These are phyloP conservation scores for Nyssa sinensis DNA, from an alignment of 148 eudicot species.

Conservation along the genomic window DNA sequence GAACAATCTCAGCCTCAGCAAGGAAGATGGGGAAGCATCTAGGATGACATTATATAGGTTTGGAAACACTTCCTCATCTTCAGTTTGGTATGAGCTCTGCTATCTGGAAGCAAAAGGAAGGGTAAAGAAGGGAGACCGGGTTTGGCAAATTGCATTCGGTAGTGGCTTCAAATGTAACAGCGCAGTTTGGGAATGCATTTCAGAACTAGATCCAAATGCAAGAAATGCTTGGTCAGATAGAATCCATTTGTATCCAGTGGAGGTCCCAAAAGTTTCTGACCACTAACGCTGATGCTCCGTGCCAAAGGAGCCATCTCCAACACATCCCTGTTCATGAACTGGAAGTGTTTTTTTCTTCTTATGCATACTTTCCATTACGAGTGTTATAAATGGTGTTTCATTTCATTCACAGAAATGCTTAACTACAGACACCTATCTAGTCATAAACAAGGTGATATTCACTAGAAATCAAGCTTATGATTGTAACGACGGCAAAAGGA, in stretches of 20 bases:
- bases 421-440: neutral
- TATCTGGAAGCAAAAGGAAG: conserved; percentile 48
- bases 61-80: conserved; percentile 47
- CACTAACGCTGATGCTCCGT: conserved; percentile 1
- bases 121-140: conserved; percentile 37
- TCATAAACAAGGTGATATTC: too few species aligned
- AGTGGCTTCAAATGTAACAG: conserved; percentile 38
- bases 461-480: too few species aligned
- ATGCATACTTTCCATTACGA: neutral
- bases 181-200: conserved; percentile 40
- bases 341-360: too few species aligned
- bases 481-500: too few species aligned
- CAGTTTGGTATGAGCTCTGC: conserved; percentile 49
- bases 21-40: conserved; percentile 40
- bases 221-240: conserved; percentile 34
- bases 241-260: conserved; percentile 35
- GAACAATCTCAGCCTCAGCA: conserved; percentile 28
- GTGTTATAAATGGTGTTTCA: neutral
- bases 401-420: neutral
- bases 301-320: neutral
- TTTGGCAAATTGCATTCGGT: conserved; percentile 45
- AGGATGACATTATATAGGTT: conserved; percentile 43
- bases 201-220: conserved; percentile 6
- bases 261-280: conserved; percentile 24
- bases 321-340: neutral